A percentile compares a stretch with the other conserved stretches of the same genome.
phyloP scores from a whole-genome alignment of 805 yeast genomes.

The Nakazawaea populi region DNA sequence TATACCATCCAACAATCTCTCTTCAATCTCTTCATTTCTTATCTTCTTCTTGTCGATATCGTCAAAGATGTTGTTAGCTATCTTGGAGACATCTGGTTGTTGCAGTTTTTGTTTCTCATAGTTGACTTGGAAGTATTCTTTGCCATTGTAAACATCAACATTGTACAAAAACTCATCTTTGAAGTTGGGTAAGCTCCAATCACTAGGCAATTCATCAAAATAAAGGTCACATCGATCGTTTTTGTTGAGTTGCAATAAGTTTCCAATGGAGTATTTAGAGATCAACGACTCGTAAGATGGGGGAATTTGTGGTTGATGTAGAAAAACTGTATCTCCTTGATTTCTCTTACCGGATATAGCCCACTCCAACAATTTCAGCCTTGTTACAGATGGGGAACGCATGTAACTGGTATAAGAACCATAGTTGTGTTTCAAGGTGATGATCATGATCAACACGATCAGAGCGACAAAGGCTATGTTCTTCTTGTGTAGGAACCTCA shows the following conservation, averaged over 20 bases:
- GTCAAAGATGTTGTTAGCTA: conserved; percentile 17
- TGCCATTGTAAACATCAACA: conserved; percentile 3
- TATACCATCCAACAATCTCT: conserved; percentile 27
- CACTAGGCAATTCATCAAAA: conserved; percentile 3
- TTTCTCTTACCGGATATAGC: neutral
- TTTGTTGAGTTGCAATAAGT: conserved; percentile 1
- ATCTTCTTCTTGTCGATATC: conserved; percentile 15
- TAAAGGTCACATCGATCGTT: conserved; percentile 7
- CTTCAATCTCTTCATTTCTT: conserved; percentile 16
- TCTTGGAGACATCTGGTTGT: neutral
- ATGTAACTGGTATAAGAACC: neutral
- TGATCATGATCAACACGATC: neutral
- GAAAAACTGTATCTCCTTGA: conserved; percentile 1
- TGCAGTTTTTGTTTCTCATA: neutral
- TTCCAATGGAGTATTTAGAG: neutral
- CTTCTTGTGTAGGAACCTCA: conserved; percentile 3
- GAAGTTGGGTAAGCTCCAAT: conserved; percentile 5
- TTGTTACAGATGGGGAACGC: neutral
- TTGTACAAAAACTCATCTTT: conserved; percentile 7
- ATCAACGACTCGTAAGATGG: neutral
- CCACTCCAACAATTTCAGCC: neutral
- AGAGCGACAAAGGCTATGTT: neutral
- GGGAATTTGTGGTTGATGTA: conserved; percentile 7
- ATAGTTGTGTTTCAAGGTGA: neutral
- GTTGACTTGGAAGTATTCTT: neutral